Evolutionary conservation across 352 stramenopile species (phyloP).

Genomic region (Aphanomyces astaci): DNA sequence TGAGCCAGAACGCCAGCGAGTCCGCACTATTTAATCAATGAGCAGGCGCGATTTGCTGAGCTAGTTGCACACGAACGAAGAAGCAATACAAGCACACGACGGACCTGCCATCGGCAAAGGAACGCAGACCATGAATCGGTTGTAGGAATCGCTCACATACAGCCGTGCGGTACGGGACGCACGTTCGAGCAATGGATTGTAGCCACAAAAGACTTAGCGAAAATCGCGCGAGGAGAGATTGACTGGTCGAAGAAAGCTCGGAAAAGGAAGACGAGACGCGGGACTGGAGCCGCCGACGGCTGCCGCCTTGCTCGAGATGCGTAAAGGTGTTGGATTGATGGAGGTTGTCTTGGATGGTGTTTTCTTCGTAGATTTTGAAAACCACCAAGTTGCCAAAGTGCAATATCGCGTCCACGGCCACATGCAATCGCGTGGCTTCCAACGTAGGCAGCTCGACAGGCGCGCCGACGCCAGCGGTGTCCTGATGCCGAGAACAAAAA

Average conservation of each 20-base stretch:
- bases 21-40: too few relatives aligned
- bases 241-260: constrained; percentile 30
- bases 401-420: constrained; percentile 36
- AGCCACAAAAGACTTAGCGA: constrained; percentile 57
- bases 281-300: background rate
- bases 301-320: too few relatives aligned
- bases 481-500: constrained; percentile 64
- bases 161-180: constrained; percentile 52
- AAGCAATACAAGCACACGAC: too few relatives aligned
- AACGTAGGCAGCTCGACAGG: background rate
- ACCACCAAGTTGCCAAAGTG: constrained; percentile 32
- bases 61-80: too few relatives aligned
- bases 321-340: too few relatives aligned
- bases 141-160: constrained; percentile 54
- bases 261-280: constrained; percentile 28
- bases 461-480: constrained; percentile 11
- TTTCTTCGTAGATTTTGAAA: background rate
- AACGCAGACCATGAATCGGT: constrained; percentile 22
- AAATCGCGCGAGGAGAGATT: constrained; percentile 48
- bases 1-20: constrained; percentile 58
- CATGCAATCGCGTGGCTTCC: constrained; percentile 30
- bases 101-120: background rate
- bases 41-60: constrained; percentile 28
- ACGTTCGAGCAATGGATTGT: constrained; percentile 65
- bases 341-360: too few relatives aligned